These are phyloP conservation scores for Lippia alba DNA, from an alignment of 305 asterid genomes.

Conservation along the genomic window DNA sequence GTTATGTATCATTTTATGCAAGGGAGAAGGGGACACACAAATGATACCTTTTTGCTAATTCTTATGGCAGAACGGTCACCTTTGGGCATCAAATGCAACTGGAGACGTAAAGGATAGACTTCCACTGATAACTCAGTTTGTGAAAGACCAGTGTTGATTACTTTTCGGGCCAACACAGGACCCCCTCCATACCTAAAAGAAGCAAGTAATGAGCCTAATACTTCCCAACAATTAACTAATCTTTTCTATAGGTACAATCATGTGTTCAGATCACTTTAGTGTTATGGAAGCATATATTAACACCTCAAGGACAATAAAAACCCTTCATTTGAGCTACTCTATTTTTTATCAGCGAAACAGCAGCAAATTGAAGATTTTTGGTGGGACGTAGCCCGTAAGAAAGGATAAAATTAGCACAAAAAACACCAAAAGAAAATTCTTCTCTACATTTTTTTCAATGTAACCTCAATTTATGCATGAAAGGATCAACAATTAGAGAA, in stretches of 20 bases:
- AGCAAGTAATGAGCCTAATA: constrained; percentile 38
- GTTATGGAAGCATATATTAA: constrained; percentile 4
- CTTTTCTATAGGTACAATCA: constrained; percentile 8
- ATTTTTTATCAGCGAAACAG: constrained; percentile 22
- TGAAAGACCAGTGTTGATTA: constrained; percentile 84
- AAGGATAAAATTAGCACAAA: background rate
- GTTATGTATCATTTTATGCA: constrained; percentile 3
- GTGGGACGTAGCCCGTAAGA: background rate
- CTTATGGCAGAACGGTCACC: constrained; percentile 76
- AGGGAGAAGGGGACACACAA: constrained; percentile 27
- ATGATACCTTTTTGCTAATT: constrained; percentile 90
- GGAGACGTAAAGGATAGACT: constrained; percentile 95
- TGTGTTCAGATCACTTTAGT: constrained; percentile 20
- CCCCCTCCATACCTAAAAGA: constrained; percentile 95
- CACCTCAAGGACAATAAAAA: background rate
- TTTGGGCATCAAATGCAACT: constrained; percentile 90
- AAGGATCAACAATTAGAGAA: background rate
- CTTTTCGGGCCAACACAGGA: constrained; percentile 88
- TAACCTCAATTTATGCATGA: background rate
- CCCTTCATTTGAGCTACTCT: background rate
- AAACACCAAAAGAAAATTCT: constrained; percentile 14
- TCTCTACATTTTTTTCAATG: background rate
- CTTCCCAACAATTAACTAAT: constrained; percentile 6
- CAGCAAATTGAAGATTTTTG: background rate
- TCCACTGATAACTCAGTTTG: constrained; percentile 95